Base-by-base conservation (phyloP, 2,329 filamentous ascomycete species). In the Trichoderma sp. region DNA sequence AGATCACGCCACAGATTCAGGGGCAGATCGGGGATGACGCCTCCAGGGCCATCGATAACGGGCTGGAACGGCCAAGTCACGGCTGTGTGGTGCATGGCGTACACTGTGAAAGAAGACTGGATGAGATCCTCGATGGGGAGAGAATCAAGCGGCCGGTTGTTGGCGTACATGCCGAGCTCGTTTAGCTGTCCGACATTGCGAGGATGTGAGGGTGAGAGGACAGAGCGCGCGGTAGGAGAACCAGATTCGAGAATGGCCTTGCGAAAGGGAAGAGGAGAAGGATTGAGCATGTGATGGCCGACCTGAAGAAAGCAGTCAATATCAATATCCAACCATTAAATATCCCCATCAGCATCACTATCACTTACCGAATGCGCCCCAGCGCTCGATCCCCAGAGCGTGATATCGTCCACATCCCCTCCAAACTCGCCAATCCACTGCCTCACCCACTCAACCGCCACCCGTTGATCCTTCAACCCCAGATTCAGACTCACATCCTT, bases 11-110 rank as follows among this genome's bases (percentile, higher is more conserved):
- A 91, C n/a, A 84, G 83, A n/a, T 83, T 80, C 14, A 90, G 81
- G 3, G 90, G 90, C 13, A 85, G 79, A 31, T 84, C 81, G 2
- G 84, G 82, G 65, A 92, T 87, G 16, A 89, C 77, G 14, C 86
- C 84, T 4, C 76, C 79, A 16, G 77, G 74, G 1, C 85, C 85
- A 74, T 91, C 89, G 68, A 92, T 86, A 43, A 89, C 87, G 8
- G 90, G 90, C 73, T 92, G 91, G 79, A 92, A 93, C 0, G 91
- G 83, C 87, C 87, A 89, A 33, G 83, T 81, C 10, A 88, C 79
- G 8, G 78, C 80, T 4, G 75, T 72, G n/a, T 77, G 76, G 73
- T 84, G 83, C 57, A 76, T 76, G 11, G 77, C 72, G 79, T 82
- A 88, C 35, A 88, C 79, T 6, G 68, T 55, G 58, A 80, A 76